Conservation (phyloP, 2,329 filamentous ascomycete genomes). For the Fusarium sp. region DNA sequence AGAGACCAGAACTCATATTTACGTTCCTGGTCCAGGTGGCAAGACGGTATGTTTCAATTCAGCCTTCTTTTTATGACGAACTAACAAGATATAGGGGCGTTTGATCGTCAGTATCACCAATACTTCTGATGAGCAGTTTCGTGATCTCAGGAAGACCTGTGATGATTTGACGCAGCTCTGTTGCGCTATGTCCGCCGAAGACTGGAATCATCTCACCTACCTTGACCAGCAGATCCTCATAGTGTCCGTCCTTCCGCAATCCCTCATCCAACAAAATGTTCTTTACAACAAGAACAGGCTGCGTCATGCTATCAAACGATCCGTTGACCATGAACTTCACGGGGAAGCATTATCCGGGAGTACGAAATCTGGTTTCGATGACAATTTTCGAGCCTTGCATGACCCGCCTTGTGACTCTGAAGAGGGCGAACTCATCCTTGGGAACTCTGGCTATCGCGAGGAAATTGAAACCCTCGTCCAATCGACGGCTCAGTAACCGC, state of each 20-base stretch:
- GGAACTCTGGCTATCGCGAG: not conserved
- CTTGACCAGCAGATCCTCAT: not conserved
- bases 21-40: conserved; percentile 3
- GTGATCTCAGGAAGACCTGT: not conserved
- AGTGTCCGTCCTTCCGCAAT: not conserved
- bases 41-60: conserved; percentile 2
- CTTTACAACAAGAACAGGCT: not conserved
- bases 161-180: conserved; percentile 3
- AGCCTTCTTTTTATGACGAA: no score
- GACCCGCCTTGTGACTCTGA: not conserved
- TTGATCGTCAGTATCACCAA: not conserved
- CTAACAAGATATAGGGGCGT: conserved; percentile 8
- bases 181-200: not conserved
- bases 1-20: not conserved
- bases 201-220: not conserved
- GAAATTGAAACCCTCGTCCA: not conserved
- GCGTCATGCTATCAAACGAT: not conserved
- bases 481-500: not conserved
- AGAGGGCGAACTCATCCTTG: not conserved
- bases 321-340: not conserved
- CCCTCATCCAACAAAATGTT: no score
- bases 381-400: not conserved
- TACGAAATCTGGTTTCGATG: not conserved
- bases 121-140: not conserved
- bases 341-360: no score